Percentiles rank a stretch among this genome's conserved stretches.
phyloP scores from a whole-genome alignment of 139 green algal genomes.

The Closterium sp. region DNA sequence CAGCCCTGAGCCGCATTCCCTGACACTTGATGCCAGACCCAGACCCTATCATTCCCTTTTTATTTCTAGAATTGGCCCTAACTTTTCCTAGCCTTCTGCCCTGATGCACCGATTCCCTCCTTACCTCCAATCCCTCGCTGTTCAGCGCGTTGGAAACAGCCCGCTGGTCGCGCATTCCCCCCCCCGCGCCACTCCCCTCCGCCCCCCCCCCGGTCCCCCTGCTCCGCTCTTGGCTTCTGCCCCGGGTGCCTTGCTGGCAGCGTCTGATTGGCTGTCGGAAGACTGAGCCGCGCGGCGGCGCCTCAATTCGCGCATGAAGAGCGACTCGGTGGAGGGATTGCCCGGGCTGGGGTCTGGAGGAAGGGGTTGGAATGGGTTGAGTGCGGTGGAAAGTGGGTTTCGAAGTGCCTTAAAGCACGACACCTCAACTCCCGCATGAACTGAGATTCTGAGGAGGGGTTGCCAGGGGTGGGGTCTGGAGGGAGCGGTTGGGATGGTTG shows the following conservation, averaged over 20 bases:
- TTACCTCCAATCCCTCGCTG: not conserved
- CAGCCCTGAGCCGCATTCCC: no score
- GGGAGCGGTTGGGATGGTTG: no score
- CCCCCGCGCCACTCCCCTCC: not conserved
- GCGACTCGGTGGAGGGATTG: not conserved
- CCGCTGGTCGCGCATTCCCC: not conserved
- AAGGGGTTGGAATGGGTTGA: not conserved
- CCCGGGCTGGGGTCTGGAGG: not conserved
- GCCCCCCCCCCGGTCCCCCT: no score
- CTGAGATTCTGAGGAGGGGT: no score
- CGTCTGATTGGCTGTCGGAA: not conserved
- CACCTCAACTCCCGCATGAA: no score
- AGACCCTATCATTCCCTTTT: no score
- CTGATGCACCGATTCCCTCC: no score
- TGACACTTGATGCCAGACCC: no score
- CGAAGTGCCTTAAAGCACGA: not conserved
- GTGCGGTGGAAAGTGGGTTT: not conserved
- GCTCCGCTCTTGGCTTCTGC: no score
- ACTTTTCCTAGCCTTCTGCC: no score
- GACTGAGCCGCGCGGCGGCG: not conserved
- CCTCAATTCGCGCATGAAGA: not conserved
- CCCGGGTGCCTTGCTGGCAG: not conserved
- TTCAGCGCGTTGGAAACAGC: not conserved
- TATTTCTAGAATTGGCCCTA: no score
- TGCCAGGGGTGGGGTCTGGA: no score